Conservation (phyloP, 257 asterid genomes). For the Gentiana macrophylla region DNA sequence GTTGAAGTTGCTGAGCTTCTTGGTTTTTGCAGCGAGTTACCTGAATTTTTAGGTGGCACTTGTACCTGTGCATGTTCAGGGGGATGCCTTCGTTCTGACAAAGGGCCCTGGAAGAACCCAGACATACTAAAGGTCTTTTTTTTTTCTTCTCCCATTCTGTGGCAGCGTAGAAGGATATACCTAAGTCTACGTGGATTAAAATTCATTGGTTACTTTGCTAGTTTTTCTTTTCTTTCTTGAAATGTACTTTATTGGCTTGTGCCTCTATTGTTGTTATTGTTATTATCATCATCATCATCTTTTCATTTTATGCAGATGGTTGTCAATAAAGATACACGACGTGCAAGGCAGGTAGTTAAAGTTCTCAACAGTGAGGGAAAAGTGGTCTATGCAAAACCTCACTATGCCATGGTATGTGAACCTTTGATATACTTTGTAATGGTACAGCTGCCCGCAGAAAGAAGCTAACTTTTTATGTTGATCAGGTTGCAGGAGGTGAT, state of each 20-base stretch:
- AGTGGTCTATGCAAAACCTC: conserved; percentile 89
- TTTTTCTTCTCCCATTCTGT: conserved; percentile 1
- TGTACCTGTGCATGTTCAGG: conserved; percentile 87
- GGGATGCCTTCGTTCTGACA: conserved; percentile 85
- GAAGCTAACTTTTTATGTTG: not conserved
- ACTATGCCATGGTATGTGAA: conserved; percentile 53
- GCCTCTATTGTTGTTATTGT: conserved; percentile 19
- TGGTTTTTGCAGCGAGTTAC: conserved; percentile 63
- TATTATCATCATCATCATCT: not conserved
- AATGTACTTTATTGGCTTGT: conserved; percentile 26
- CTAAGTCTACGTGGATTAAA: no score
- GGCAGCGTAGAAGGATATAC: not conserved
- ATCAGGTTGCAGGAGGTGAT: conserved; percentile 7
- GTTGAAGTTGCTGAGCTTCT: not conserved
- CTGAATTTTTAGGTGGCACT: conserved; percentile 90
- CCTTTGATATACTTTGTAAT: not conserved
- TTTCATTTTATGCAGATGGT: conserved; percentile 55
- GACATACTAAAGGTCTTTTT: conserved; percentile 71
- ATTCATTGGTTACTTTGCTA: not conserved
- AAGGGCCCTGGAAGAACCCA: conserved; percentile 93
- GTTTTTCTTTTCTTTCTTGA: conserved; percentile 4
- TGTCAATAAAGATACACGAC: conserved; percentile 64
- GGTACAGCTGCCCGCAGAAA: conserved; percentile 6
- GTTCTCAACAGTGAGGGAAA: conserved; percentile 93
- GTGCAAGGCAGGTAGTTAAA: conserved; percentile 84